Percentiles rank a stretch among this genome's conserved stretches.
These are phyloP conservation scores for Floccularia luteovirens DNA, from an alignment of 768 basidiomycete species.

Conservation along the genomic window DNA sequence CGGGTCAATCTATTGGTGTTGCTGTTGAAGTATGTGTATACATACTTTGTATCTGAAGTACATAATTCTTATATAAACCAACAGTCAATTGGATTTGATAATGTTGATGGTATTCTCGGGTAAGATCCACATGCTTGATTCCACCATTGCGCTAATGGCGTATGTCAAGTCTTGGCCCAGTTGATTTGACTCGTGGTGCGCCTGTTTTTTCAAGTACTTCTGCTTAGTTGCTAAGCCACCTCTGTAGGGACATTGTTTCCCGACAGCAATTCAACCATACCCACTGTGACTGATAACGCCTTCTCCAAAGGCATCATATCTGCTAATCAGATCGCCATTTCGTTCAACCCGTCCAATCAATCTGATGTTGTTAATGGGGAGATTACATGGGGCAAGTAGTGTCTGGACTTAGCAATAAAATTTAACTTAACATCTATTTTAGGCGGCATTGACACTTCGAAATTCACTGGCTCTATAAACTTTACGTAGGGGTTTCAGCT, in stretches of 20 bases:
- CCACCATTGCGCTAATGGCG: constrained; percentile 1
- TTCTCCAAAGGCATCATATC: constrained; percentile 31
- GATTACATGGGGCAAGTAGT: constrained; percentile 40
- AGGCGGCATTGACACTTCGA: constrained; percentile 37
- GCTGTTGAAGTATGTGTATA: constrained; percentile 23
- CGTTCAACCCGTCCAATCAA: constrained; percentile 40
- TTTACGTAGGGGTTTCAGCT: constrained; percentile 27
- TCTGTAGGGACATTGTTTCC: constrained; percentile 23
- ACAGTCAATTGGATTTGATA: constrained; percentile 34
- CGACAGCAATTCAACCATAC: constrained; percentile 22
- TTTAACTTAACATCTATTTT: constrained; percentile 5
- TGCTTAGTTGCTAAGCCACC: neutral
- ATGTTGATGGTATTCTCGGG: constrained; percentile 63
- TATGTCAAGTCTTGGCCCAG: constrained; percentile 48
- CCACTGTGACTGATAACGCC: constrained; percentile 53
- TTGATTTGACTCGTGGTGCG: constrained; percentile 40
- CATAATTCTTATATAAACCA: neutral
- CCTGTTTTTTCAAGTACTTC: neutral
- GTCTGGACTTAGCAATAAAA: constrained; percentile 7
- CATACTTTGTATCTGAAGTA: neutral
- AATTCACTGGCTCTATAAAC: constrained; percentile 33
- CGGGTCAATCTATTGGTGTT: constrained; percentile 58
- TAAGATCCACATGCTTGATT: constrained; percentile 15
- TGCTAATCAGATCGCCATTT: constrained; percentile 37
- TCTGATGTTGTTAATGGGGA: constrained; percentile 34